Base-by-base conservation (phyloP, 2,329 filamentous ascomycete genomes). In the Colletotrichum shisoi region DNA sequence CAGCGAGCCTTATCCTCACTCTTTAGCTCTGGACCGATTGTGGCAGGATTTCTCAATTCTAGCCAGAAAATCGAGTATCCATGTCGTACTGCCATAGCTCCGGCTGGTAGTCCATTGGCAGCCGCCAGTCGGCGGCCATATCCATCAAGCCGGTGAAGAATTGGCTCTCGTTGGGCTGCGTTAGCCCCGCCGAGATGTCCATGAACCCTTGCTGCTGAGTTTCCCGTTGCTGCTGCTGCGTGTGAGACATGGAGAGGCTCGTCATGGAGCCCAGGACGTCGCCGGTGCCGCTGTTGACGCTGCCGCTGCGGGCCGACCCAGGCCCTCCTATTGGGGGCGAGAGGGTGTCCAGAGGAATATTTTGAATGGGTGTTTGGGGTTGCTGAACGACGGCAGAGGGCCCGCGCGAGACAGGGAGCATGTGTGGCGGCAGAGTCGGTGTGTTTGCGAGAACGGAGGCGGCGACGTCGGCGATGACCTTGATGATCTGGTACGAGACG, bases 51-150 rank as follows among this genome's bases (percentile, higher is more conserved):
- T 37, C 9, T 63, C 31, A 53, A 21, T 51, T 64, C 19, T 67
- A 37, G 48, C 45, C 53, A 15, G 44, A 40, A n/a, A 40, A 64
- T 8, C 44, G 48, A 17, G 37, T 37, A 21, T 59, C 61, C 9
- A 51, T 59, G 24, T 64, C 64, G 7, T 54, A 64, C 37, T 67
- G 64, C 64, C 64, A 67, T 0, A 67, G 37, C 13, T 67, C 61
- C 19, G 64, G 64, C 54, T 67, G 64, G 27, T 64, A 67, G 27
- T 67, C 64, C 61, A 67, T 54, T 15, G 61, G 64, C 13, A 67
- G 48, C 27, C 64, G 54, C 64, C 64, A 67, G 54, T 67, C 49
- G 49, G 27, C 49, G 19, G 61, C 48, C 40, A 67, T 60, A 40
- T 67, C 42, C 49, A 64, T 56, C 42, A 64, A 56, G 3, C 53